These are phyloP conservation scores for Sporopachydermia cereana DNA, from an alignment of 1,139 yeast genomes.

Conservation along the genomic window DNA sequence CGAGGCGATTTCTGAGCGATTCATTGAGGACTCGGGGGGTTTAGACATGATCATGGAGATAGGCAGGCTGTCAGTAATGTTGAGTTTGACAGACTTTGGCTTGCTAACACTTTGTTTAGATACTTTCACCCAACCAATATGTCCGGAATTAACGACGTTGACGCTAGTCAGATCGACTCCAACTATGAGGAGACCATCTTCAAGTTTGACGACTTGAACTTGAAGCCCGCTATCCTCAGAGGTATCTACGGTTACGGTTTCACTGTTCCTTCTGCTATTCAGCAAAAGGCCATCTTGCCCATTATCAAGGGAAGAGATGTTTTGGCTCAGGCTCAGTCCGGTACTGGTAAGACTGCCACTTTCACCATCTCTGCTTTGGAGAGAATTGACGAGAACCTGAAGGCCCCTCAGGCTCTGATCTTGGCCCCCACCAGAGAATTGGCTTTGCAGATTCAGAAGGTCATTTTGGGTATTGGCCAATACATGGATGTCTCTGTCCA, in stretches of 20 bases:
- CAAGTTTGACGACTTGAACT: conserved; percentile 33
- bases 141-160: conserved; percentile 67
- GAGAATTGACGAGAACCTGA: conserved; percentile 53
- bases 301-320: conserved; percentile 86
- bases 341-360: conserved; percentile 97
- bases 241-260: conserved; percentile 77
- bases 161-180: conserved; percentile 77
- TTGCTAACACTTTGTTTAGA: too few relatives aligned
- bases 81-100: neutral
- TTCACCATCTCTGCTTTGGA: conserved; percentile 87
- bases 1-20: too few relatives aligned
- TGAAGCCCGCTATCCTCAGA: conserved; percentile 4
- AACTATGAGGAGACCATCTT: conserved; percentile 96
- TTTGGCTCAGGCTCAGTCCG: conserved; percentile 96
- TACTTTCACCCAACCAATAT: conserved; percentile 24
- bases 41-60: too few relatives aligned
- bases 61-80: too few relatives aligned
- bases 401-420: conserved; percentile 72
- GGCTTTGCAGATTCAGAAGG: conserved; percentile 82
- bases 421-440: conserved; percentile 94
- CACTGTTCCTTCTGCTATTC: conserved; percentile 91
- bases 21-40: too few relatives aligned
- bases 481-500: conserved; percentile 76
- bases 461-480: conserved; percentile 74
- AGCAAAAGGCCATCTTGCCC: conserved; percentile 87